Conservation (phyloP, 257 asterid genomes). For the Solanum clarkiae region DNA sequence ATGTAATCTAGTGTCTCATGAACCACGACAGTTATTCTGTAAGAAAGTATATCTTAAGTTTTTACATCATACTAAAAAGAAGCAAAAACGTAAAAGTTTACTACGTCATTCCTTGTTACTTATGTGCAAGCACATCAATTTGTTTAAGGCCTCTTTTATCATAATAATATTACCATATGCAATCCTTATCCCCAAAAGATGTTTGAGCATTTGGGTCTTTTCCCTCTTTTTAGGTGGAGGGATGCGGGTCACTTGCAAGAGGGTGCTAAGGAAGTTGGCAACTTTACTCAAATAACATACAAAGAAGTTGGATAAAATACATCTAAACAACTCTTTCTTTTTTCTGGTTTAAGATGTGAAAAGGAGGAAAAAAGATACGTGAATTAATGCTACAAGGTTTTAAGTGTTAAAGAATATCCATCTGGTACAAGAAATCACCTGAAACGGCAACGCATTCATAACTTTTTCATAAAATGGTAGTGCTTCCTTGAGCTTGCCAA, state of each 20-base stretch:
- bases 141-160: not conserved
- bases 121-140: not conserved
- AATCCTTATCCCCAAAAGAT: not conserved
- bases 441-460: conserved; percentile 62
- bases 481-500: conserved; percentile 70
- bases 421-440: conserved; percentile 26
- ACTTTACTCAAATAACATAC: not conserved
- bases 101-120: not conserved
- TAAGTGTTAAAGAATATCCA: not conserved
- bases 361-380: not conserved
- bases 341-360: not conserved
- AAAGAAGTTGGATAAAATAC: not conserved
- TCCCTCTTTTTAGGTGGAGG: not conserved
- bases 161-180: not conserved
- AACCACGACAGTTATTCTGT: not conserved
- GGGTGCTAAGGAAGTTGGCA: not conserved
- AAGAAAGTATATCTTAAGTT: not conserved
- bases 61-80: not conserved
- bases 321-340: not conserved
- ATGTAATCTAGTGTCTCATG: not conserved
- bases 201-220: not conserved
- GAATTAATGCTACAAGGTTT: not conserved
- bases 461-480: conserved; percentile 55
- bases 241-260: not conserved
- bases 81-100: not conserved